Evolutionary conservation across 2,329 filamentous ascomycete species (phyloP).

Genomic region (Neonectria hederae): DNA sequence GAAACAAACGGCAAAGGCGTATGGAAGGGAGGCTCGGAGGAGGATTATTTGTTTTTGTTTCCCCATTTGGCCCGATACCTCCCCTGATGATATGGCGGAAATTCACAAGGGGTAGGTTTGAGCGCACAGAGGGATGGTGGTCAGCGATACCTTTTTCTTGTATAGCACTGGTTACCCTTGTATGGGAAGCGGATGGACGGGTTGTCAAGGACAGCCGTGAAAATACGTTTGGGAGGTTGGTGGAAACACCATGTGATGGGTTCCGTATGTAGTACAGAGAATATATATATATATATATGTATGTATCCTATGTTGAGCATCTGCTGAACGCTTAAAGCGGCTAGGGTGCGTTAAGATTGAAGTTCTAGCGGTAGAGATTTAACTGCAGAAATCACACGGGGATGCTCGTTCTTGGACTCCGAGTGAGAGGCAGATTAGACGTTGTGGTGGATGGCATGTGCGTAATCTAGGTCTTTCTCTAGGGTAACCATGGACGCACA

Average conservation of each 20-base stretch:
- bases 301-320: neutral
- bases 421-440: too few relatives aligned
- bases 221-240: conserved; percentile 2
- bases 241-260: neutral
- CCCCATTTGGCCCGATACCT: neutral
- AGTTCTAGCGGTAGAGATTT: too few relatives aligned
- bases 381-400: too few relatives aligned
- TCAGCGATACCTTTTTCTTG: conserved; percentile 8
- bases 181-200: neutral
- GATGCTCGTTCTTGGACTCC: too few relatives aligned
- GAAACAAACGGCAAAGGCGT: conserved; percentile 14
- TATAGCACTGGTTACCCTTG: conserved; percentile 17
- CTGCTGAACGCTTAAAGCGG: neutral
- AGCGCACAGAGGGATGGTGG: neutral
- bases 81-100: conserved; percentile 1
- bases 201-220: neutral
- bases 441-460: too few relatives aligned
- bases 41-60: conserved; percentile 5
- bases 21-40: conserved; percentile 9
- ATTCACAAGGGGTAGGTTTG: neutral
- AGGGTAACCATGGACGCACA: too few relatives aligned
- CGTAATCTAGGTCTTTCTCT: too few relatives aligned
- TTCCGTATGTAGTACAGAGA: conserved; percentile 21
- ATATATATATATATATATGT: conserved; percentile 10
- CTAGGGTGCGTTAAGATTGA: conserved; percentile 18